Evolutionary conservation across 2,329 filamentous ascomycete genomes (phyloP), one percentile per base, ranked within the genome.

Genomic region (Penicillium sp.): DNA sequence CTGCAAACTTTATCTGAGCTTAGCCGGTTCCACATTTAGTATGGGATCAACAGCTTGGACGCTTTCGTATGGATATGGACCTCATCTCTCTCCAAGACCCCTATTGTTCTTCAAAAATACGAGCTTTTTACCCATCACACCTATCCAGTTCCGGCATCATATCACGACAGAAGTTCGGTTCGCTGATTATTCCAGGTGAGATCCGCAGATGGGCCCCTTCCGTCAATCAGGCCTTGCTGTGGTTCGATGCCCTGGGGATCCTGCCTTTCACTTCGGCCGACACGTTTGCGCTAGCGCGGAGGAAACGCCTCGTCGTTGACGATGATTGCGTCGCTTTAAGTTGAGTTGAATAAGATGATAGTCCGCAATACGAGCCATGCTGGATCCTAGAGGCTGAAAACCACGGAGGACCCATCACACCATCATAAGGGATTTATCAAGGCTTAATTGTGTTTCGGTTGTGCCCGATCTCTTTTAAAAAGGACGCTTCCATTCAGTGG

Each of bases 1-100:
- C 22, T 20, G 22, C 28, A 48, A 57, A 47, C 43, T 50, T 54
- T 35, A 58, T 58, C 56, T 48, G 56, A 54, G 42, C 50, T 54
- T 42, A 31, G 25, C 50, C 49, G 14, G 20, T 41, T 22, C 38
- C 47, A 35, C 22, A 39, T 51, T 45, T 47, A 42, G 45, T 20
- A 15, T 39, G 25, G n/a, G 37, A 31, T 42, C 34, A 22, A 17
- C 39, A 34, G n/a, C 25, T 12, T 6, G 17, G 49, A 35, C 55
- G 22, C 28, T 28, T 52, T 3, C 11, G 12, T 37, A 49, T 12
- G 22, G 31, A 22, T 37, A 49, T 12, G 22, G 31, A 31, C 31
- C 6, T 20, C 17, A 22, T n/a, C 17, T 51, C 34, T 12, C n/a
- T 20, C 35, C n/a, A 34, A 50, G 45, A 39, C 50, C 56, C 56